Evolutionary conservation across 2,329 filamentous ascomycete genomes (phyloP).

Genomic region (Aureobasidium sp.): DNA sequence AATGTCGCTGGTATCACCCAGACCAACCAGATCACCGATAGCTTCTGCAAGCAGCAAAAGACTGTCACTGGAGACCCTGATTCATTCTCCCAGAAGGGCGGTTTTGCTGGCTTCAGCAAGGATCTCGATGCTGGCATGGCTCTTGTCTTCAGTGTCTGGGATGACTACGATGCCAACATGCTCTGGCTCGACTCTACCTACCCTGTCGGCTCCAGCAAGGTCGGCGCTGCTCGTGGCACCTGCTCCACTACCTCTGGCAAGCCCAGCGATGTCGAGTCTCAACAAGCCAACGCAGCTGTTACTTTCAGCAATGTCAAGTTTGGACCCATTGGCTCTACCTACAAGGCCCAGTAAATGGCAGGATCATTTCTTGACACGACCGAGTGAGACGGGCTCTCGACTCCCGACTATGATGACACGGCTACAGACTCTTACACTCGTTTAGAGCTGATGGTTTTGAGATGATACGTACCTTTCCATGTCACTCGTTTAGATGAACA

Average conservation of each 20-base stretch:
- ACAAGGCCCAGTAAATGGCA: background rate
- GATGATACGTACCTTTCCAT: background rate
- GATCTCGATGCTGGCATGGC: constrained; percentile 55
- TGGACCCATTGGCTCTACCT: constrained; percentile 22
- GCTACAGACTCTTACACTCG: background rate
- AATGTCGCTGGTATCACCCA: constrained; percentile 43
- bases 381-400: constrained; percentile 1
- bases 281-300: constrained; percentile 19
- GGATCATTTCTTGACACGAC: background rate
- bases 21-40: constrained; percentile 48
- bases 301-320: constrained; percentile 23
- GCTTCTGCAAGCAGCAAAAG: constrained; percentile 45
- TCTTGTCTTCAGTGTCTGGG: constrained; percentile 55
- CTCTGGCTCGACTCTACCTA: constrained; percentile 58
- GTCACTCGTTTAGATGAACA: background rate
- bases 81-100: constrained; percentile 50
- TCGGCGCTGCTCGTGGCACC: constrained; percentile 22
- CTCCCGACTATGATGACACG: background rate
- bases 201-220: constrained; percentile 20
- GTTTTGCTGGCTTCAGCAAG: constrained; percentile 48
- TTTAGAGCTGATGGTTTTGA: background rate
- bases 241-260: constrained; percentile 21
- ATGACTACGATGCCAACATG: constrained; percentile 63
- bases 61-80: constrained; percentile 31
- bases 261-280: constrained; percentile 20